Evolutionary conservation across 805 yeast genomes (phyloP).

Genomic region (Nakazawaea laoshanensis): DNA sequence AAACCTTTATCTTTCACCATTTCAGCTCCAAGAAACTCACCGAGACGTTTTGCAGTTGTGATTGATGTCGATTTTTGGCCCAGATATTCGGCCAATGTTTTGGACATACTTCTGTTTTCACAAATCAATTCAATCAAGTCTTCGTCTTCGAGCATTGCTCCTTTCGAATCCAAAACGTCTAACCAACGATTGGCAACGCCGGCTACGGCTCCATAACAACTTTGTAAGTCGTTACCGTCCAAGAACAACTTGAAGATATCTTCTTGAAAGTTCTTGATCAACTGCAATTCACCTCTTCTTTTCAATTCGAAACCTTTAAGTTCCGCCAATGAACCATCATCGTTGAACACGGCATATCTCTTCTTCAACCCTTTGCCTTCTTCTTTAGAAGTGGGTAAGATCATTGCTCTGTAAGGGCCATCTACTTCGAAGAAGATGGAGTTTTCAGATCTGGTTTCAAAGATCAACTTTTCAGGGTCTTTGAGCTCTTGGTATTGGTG

Average conservation of each 20-base stretch:
- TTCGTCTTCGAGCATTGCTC: slow-evolving; percentile 82
- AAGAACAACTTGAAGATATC: slow-evolving; percentile 88
- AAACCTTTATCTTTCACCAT: slow-evolving; percentile 96
- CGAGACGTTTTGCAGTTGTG: slow-evolving; percentile 87
- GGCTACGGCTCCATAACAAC: slow-evolving; percentile 85
- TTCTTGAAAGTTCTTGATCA: slow-evolving; percentile 90
- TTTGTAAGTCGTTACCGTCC: slow-evolving; percentile 72
- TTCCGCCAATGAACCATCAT: slow-evolving; percentile 91
- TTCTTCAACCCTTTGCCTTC: slow-evolving; percentile 96
- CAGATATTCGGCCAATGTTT: slow-evolving; percentile 81
- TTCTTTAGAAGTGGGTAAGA: slow-evolving; percentile 92
- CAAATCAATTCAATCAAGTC: slow-evolving; percentile 92
- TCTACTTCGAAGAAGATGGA: slow-evolving; percentile 97
- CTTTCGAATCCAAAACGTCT: slow-evolving; percentile 84
- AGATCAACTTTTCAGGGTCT: slow-evolving; percentile 60
- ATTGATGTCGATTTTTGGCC: slow-evolving; percentile 90
- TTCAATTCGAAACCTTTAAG: slow-evolving; percentile 94
- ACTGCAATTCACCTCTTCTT: slow-evolving; percentile 90
- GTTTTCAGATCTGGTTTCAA: slow-evolving; percentile 78
- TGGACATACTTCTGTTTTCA: slow-evolving; percentile 93
- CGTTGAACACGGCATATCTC: slow-evolving; percentile 93
- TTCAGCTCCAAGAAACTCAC: slow-evolving; percentile 91
- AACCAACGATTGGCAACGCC: slow-evolving; percentile 92
- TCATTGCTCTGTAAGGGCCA: slow-evolving; percentile 98
- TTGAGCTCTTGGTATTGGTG: slow-evolving; percentile 86